Conservation (phyloP, 129 eudicot genomes). For the Pittosporum tobira region DNA sequence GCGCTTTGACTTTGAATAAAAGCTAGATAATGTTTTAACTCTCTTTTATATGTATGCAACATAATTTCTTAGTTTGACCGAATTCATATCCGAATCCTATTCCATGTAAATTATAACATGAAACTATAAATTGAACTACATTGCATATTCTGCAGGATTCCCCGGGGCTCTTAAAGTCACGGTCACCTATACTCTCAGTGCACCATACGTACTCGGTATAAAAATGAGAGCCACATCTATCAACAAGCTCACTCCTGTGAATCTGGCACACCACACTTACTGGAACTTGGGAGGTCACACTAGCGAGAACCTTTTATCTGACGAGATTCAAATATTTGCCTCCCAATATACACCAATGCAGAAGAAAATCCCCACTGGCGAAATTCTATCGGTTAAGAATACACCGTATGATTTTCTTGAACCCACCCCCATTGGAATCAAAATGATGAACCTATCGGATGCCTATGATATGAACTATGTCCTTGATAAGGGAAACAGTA, state of each 20-base stretch:
- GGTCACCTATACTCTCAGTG: constrained; percentile 47
- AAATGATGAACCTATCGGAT: constrained; percentile 41
- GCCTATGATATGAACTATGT: constrained; percentile 68
- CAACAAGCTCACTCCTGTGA: constrained; percentile 86
- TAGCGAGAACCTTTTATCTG: constrained; percentile 49
- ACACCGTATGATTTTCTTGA: constrained; percentile 77
- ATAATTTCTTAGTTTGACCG: too few relatives aligned
- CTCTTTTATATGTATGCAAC: too few relatives aligned
- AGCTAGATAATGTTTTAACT: too few relatives aligned
- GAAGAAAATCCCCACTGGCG: constrained; percentile 67
- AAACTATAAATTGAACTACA: too few relatives aligned
- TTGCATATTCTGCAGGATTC: constrained; percentile 36
- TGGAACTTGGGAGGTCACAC: constrained; percentile 92
- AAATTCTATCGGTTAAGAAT: constrained; percentile 39
- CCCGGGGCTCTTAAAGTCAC: constrained; percentile 59
- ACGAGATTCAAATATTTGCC: constrained; percentile 49
- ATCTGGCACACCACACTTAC: constrained; percentile 76
- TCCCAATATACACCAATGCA: constrained; percentile 59
- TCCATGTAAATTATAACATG: too few relatives aligned
- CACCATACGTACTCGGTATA: constrained; percentile 42
- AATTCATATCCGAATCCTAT: too few relatives aligned
- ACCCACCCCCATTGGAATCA: constrained; percentile 42
- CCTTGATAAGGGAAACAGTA: constrained; percentile 38
- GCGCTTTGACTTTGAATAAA: too few relatives aligned
- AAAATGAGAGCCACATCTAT: constrained; percentile 53